Conservation (phyloP, 805 yeast genomes). For the Ogataea minuta region DNA sequence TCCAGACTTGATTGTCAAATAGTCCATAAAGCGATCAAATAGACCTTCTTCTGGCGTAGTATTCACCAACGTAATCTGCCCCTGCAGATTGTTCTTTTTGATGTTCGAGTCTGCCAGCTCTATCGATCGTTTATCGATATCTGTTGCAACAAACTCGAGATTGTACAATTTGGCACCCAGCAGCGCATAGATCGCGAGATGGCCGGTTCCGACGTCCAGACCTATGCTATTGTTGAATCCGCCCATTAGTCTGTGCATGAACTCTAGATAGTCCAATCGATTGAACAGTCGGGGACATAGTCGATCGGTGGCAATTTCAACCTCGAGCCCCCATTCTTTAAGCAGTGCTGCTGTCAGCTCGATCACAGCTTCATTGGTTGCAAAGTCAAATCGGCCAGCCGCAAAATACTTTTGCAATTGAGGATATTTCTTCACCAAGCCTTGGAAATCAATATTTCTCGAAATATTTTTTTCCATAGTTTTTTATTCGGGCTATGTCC, state of each 20-base stretch:
- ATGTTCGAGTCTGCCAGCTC: conserved; percentile 31
- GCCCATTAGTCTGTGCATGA: conserved; percentile 16
- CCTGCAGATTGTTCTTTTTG: conserved; percentile 26
- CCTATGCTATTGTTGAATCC: conserved; percentile 20
- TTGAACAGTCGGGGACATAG: conserved; percentile 35
- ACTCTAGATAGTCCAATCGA: conserved; percentile 29
- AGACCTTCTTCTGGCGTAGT: conserved; percentile 21
- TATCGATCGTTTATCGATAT: conserved; percentile 38
- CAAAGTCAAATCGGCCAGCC: conserved; percentile 21
- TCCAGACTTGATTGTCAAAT: conserved; percentile 11
- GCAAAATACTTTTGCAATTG: conserved; percentile 14
- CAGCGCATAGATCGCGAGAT: conserved; percentile 46
- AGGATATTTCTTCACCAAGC: conserved; percentile 18
- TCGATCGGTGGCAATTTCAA: conserved; percentile 17
- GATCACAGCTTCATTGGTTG: conserved; percentile 22
- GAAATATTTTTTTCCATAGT: conserved; percentile 7
- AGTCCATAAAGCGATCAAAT: neutral
- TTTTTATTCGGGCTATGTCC: conserved; percentile 34
- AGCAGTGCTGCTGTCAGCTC: conserved; percentile 24
- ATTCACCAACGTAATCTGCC: conserved; percentile 17
- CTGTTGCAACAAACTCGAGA: conserved; percentile 38
- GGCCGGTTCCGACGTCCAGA: conserved; percentile 52
- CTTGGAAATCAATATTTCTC: conserved; percentile 14
- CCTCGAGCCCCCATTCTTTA: conserved; percentile 17
- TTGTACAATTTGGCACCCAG: conserved; percentile 29